Base-by-base conservation (phyloP, 345 rosid genomes). In the Hibiscus mutabilis region DNA sequence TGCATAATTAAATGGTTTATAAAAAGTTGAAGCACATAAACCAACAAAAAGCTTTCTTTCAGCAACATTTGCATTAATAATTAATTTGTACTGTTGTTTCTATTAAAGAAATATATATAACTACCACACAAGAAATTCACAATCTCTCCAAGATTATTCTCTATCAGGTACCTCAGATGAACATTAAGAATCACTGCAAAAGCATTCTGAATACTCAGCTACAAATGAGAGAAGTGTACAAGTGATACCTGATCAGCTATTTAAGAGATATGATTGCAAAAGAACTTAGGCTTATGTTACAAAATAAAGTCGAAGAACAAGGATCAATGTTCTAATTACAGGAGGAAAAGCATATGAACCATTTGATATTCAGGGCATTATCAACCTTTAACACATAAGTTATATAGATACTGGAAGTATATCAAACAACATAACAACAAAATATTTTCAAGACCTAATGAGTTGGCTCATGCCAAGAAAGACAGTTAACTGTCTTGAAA, bases 1-100 rank as follows among this genome's bases (percentile, higher is more conserved):
- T 79, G 79, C 68, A 76, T 60, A 62, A 76, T 21, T 51, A 40
- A 62, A 70, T 21, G 22, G 37, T 35, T 52, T 8, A 72, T 19
- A 51, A 16, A 62, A 22, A 64, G 62, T n/a, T 6, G 31, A 59
- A 42, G 27, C 60, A 55, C 27, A 55, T 11, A 55, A 37, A 55
- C 25, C 57, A 16, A 44, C 14, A 59, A 59, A 42, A 42, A 42
- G 46, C 57, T 46, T 25, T 62, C 70, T 42, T 63, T 64, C 22
- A 27, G 31, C 53, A 64, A 13, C 24, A 66, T 47, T 65, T 47
- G 37, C 51, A 37, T 66, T 66, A 46, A 66, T 46, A 16, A 66
- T 66, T 25, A 25, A 15, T 29, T 25, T 42, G 31, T 44, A 65
- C 24, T 24, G 44, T 46, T 13, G 27, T 47, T 25, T 27, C 70